Percentiles rank a stretch among this genome's conserved stretches.
Conservation (phyloP, 805 yeast species). For the Candida multigemmis region DNA sequence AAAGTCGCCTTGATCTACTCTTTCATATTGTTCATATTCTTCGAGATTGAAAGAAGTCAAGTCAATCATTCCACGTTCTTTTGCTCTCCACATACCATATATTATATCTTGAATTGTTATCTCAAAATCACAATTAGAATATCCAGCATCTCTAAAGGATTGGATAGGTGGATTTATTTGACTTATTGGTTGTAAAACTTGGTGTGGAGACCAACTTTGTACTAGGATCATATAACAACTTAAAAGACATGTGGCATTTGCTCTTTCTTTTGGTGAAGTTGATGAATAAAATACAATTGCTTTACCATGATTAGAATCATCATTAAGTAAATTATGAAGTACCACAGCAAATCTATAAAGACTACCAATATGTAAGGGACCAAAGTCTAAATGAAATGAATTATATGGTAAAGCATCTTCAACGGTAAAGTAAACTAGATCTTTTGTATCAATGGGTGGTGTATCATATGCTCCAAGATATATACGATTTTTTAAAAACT, state of each 20-base stretch:
- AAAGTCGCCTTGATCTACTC: constrained; percentile 96
- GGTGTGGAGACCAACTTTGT: constrained; percentile 98
- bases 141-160: constrained; percentile 96
- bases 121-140: constrained; percentile 90
- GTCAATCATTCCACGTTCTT: constrained; percentile 83
- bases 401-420: constrained; percentile 91
- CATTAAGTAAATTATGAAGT: constrained; percentile 84
- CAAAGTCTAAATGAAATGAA: constrained; percentile 93
- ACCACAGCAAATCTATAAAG: constrained; percentile 92
- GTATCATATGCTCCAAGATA: constrained; percentile 85
- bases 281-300: constrained; percentile 89
- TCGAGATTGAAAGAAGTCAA: constrained; percentile 81
- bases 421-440: constrained; percentile 78
- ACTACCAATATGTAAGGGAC: constrained; percentile 91
- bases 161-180: constrained; percentile 90
- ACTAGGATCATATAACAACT: constrained; percentile 93
- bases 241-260: constrained; percentile 90
- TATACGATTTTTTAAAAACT: constrained; percentile 64
- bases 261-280: constrained; percentile 69
- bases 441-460: constrained; percentile 67
- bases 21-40: constrained; percentile 88
- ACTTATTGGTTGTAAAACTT: constrained; percentile 88
- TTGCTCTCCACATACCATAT: constrained; percentile 96
- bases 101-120: constrained; percentile 91
- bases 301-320: constrained; percentile 71